Evolutionary conservation across 192 early-diverging fungal species (phyloP), one percentile per base, ranked within the genome.

Genomic region (Coemansia umbellata): DNA sequence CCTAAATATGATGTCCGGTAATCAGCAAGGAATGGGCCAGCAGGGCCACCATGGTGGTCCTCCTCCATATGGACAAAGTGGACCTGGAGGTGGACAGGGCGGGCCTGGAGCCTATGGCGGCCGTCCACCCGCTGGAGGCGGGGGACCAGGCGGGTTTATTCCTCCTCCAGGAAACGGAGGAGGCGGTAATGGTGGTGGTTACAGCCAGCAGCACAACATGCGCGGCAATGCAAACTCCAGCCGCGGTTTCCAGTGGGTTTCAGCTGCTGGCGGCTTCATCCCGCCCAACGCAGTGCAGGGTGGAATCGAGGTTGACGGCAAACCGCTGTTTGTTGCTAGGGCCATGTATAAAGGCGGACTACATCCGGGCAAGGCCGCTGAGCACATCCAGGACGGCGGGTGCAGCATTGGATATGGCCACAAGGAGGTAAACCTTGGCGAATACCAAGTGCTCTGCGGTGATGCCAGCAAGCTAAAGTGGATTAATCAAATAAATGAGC

Each of bases 401-500:
- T 68, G 67, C 48, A 67, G 53, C 40, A 67, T 87, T 21, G 61
- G 78, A 18, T 84, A 66, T 48, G 80, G 74, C 26, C 77, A 81
- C 56, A 82, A 84, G 62, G 82, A 82, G 48, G 31, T 75, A 17
- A 61, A 44, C 10, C 35, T 80, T 24, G 15, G 47, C 23, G 68
- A 76, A 30, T 84, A 80, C 56, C 74, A 83, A 51, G 74, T 86
- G 2, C 72, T 86, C 37, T 79, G 80, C 57, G 85, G 85, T 31
- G 66, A 65, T 36, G 77, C 81, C 4, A 78, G 60, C 54, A 66
- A 60, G 23, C 63, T 87, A 35, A 57, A 67, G 23, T 84, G 81
- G 77, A 63, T 82, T 26, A 66, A 69, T 15, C 68, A 76, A 44
- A 39, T 63, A 0, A 79, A 80, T 30, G 5, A 45, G 13, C 53